phyloP scores from a whole-genome alignment of 345 rosid genomes.

The Nasturtium officinale region DNA sequence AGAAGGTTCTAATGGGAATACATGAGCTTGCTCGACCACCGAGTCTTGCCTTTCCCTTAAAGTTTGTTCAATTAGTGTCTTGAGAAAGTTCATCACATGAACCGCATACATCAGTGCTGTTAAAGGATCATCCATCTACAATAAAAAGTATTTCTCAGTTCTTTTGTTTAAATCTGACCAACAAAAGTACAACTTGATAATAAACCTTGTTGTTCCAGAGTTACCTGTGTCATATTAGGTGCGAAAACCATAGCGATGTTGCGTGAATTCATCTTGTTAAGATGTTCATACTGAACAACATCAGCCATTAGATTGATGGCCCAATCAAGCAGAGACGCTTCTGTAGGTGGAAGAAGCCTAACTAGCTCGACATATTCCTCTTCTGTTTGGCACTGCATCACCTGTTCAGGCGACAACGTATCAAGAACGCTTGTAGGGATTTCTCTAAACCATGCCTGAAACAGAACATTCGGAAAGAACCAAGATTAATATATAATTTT shows the following conservation, averaged over 20 bases:
- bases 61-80: conserved; percentile 62
- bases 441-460: conserved; percentile 98
- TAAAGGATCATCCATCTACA: conserved; percentile 95
- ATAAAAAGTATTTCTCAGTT: conserved; percentile 3
- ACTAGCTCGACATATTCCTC: conserved; percentile 79
- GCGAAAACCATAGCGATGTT: conserved; percentile 98
- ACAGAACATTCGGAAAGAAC: background rate
- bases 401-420: conserved; percentile 77
- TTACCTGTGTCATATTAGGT: conserved; percentile 95
- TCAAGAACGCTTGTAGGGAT: conserved; percentile 87
- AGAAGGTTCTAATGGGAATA: conserved; percentile 54
- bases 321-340: conserved; percentile 87
- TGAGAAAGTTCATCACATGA: conserved; percentile 97
- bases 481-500: background rate
- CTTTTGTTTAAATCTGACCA: background rate
- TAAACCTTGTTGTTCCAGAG: conserved; percentile 19
- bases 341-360: conserved; percentile 77
- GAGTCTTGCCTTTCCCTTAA: conserved; percentile 72
- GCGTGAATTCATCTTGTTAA: conserved; percentile 94
- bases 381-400: conserved; percentile 84
- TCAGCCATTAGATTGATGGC: conserved; percentile 95
- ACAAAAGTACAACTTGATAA: background rate
- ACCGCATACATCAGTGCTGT: conserved; percentile 95
- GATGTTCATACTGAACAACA: conserved; percentile 71
- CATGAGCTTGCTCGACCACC: conserved; percentile 49